phyloP scores from a whole-genome alignment of 2,329 filamentous ascomycete species.

The Ascosphaera apis region DNA sequence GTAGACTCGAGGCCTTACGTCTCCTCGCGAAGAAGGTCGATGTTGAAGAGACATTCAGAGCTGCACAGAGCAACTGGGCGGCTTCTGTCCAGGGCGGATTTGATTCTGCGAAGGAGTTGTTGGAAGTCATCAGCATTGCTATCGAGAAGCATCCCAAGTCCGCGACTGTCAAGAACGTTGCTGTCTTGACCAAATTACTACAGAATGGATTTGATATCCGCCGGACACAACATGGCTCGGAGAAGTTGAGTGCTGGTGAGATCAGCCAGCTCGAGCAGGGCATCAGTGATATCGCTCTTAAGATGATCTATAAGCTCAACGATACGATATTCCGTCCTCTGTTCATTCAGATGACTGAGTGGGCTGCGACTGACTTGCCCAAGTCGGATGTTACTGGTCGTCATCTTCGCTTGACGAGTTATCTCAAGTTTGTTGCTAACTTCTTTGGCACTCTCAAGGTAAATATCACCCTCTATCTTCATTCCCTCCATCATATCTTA shows the following conservation, averaged over 20 bases:
- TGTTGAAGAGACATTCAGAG: slow-evolving; percentile 50
- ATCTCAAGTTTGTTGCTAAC: slow-evolving; percentile 56
- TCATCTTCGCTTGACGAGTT: slow-evolving; percentile 42
- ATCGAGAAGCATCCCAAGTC: slow-evolving; percentile 61
- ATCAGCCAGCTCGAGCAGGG: slow-evolving; percentile 36
- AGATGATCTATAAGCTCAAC: slow-evolving; percentile 93
- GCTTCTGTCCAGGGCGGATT: slow-evolving; percentile 37
- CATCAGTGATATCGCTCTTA: slow-evolving; percentile 49
- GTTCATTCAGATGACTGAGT: slow-evolving; percentile 68
- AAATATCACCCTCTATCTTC: slow-evolving; percentile 2
- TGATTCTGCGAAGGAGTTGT: slow-evolving; percentile 42
- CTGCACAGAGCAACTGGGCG: slow-evolving; percentile 49
- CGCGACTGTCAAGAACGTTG: slow-evolving; percentile 50
- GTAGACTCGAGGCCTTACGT: slow-evolving; percentile 44
- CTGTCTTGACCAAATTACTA: slow-evolving; percentile 39
- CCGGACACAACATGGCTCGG: slow-evolving; percentile 15
- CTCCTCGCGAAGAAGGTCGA: slow-evolving; percentile 58
- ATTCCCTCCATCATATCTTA: slow-evolving; percentile 3
- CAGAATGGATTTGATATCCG: slow-evolving; percentile 29
- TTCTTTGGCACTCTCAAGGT: slow-evolving; percentile 70
- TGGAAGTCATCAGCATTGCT: slow-evolving; percentile 45
- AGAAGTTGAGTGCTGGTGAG: slow-evolving; percentile 23
- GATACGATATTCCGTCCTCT: slow-evolving; percentile 82
- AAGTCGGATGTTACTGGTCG: slow-evolving; percentile 38
- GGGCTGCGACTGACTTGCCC: slow-evolving; percentile 39